Percentiles rank a stretch among this genome's conserved stretches.
phyloP scores from a whole-genome alignment of 2,329 filamentous ascomycete genomes.

The Cordyceps pruinosa region DNA sequence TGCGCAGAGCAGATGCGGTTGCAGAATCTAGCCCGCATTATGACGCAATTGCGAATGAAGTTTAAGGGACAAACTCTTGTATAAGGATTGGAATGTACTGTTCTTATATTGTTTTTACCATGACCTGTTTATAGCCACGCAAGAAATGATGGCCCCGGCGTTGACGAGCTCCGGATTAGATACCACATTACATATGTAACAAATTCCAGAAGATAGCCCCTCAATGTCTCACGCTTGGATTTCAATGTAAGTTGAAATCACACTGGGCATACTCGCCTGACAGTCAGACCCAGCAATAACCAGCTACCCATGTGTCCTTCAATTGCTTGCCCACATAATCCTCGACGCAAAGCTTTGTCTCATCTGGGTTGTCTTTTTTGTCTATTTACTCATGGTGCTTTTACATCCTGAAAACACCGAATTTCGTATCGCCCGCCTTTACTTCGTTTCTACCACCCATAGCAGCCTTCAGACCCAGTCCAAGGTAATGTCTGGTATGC shows the following conservation, averaged over 20 bases:
- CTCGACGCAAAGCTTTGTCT: not conserved
- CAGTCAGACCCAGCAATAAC: not conserved
- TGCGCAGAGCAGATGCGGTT: not conserved
- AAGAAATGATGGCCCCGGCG: conserved; percentile 5
- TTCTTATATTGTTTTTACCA: conserved; percentile 7
- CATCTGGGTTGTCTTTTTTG: not conserved
- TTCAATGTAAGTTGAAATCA: not conserved
- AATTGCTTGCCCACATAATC: not conserved
- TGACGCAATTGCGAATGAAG: not conserved
- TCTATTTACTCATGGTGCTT: not conserved
- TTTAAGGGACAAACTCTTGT: conserved; percentile 4
- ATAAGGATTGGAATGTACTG: conserved; percentile 10
- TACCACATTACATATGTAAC: not conserved
- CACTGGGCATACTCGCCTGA: not conserved
- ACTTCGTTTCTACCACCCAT: conserved; percentile 60
- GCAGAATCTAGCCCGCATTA: not conserved
- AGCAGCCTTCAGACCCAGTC: conserved; percentile 64
- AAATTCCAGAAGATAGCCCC: conserved; percentile 1
- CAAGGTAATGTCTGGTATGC: conserved; percentile 66
- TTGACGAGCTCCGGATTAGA: conserved; percentile 7
- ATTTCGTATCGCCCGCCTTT: conserved; percentile 57
- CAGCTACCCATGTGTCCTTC: no score
- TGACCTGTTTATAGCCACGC: conserved; percentile 3
- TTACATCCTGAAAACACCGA: conserved; percentile 80
- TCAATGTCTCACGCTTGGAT: not conserved